Evolutionary conservation across 441 rosid species (phyloP).

Genomic region (Sinapis alba): DNA sequence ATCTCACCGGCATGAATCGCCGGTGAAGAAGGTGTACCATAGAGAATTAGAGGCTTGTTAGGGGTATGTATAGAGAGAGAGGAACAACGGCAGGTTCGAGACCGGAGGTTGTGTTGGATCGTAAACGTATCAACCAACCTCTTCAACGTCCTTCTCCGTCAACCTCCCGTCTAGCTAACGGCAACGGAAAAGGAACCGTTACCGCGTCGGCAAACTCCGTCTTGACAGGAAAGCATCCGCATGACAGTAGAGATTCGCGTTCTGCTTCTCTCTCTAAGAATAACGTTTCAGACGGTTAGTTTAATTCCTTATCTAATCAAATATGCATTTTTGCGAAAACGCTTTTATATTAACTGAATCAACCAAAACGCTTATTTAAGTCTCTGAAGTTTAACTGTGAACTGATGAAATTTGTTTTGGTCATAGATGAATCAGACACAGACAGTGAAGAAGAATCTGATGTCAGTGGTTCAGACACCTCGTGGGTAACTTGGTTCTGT

Average conservation of each 20-base stretch:
- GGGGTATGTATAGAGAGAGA: conserved; percentile 54
- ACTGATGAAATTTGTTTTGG: not conserved
- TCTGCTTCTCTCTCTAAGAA: conserved; percentile 51
- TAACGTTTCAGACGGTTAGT: conserved; percentile 53
- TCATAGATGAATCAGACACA: conserved; percentile 57
- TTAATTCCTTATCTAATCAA: not conserved
- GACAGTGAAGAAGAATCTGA: conserved; percentile 71
- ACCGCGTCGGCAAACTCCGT: conserved; percentile 41
- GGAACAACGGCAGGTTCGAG: conserved; percentile 45
- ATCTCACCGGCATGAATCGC: conserved; percentile 35
- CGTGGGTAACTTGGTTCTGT: conserved; percentile 74
- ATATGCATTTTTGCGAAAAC: not conserved
- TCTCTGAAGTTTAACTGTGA: conserved; percentile 29
- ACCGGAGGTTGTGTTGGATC: conserved; percentile 60
- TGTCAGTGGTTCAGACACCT: conserved; percentile 69
- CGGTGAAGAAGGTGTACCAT: conserved; percentile 25
- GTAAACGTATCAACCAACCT: conserved; percentile 61
- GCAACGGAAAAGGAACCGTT: conserved; percentile 44
- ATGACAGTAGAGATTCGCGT: conserved; percentile 47
- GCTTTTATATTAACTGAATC: not conserved
- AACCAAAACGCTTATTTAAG: not conserved
- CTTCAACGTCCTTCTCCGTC: conserved; percentile 67
- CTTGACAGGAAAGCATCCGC: conserved; percentile 49
- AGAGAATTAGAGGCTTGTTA: not conserved
- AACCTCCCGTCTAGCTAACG: conserved; percentile 52